Evolutionary conservation across 2,329 filamentous ascomycete species (phyloP), one percentile per base, ranked within the genome.

Genomic region (Hypoxylon sp.): DNA sequence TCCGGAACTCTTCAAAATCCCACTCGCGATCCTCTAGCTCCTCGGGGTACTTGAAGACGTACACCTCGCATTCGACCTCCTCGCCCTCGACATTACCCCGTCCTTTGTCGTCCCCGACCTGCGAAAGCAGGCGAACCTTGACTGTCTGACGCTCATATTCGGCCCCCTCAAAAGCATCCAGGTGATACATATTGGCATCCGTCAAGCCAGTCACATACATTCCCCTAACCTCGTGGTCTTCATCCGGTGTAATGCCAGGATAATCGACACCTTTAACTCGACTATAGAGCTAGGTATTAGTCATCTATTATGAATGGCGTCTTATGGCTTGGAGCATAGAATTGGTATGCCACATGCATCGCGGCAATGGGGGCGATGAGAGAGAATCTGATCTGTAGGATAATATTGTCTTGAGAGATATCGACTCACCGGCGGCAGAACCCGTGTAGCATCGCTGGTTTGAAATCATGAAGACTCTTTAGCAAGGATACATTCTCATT

Each of bases 1-100:
- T 84, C 67, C 91, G 88, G 77, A 98, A 98, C 69, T 92, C 89
- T 51, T 90, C 89, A 81, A 94, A 96, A 78, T 97, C 93, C 95
- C 95, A 98, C 78, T 97, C 94, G 21, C 82, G 80, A 32, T 87
- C 83, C 78, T 97, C 93, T 17, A 98, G 80, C 0, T 75, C 38
- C 0, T 79, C 71, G 14, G 81, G 78, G 1, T 82, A 69, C 48
- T 83, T 82, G 79, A 86, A 94, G 4, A 94, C 85, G 76, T 94
- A 94, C 11, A 89, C 88, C 56, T 86, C 82, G 2, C 89, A 86
- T 66, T 83, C 79, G 55, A 86, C 83, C 70, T 84, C 81, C 52
- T 84, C 82, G 14, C 79, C 81, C 62, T 82, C 80, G 1, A 79
- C 75, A 45, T 81, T 76, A n/a, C 81, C 82, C 13, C 80, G 77